Conservation (phyloP, 345 rosid species). For the Heritiera littoralis region DNA sequence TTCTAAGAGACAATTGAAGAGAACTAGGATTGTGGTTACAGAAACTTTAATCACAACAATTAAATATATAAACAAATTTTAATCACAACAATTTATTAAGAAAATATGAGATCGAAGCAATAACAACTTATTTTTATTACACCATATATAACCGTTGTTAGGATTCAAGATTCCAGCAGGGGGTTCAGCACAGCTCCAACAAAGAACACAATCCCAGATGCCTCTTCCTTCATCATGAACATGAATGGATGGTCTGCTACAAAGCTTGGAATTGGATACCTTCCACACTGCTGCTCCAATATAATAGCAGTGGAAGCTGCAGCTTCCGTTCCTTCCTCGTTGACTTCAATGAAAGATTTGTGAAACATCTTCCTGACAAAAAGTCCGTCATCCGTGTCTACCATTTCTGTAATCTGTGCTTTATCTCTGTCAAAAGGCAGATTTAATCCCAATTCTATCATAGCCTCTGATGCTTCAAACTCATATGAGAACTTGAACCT, state of each 20-base stretch:
- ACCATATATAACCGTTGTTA: too few species aligned
- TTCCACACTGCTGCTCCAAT: background rate
- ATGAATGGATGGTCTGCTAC: conserved; percentile 70
- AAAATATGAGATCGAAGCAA: too few species aligned
- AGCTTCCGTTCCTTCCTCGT: conserved; percentile 79
- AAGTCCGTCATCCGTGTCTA: conserved; percentile 55
- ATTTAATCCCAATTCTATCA: conserved; percentile 21
- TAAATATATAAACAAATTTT: too few species aligned
- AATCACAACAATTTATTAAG: too few species aligned
- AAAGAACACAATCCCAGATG: conserved; percentile 13
- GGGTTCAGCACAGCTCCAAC: conserved; percentile 7
- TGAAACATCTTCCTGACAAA: conserved; percentile 57
- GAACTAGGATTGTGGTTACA: too few species aligned
- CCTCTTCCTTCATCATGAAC: conserved; percentile 13
- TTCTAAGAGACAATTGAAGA: too few species aligned
- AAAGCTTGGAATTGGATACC: conserved; percentile 38
- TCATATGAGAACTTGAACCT: conserved; percentile 32
- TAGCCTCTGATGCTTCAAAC: conserved; percentile 24
- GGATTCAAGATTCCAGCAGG: background rate
- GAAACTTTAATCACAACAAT: too few species aligned
- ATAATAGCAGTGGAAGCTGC: conserved; percentile 57
- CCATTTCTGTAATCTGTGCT: too few species aligned
- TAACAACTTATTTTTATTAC: too few species aligned
- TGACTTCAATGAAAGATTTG: conserved; percentile 62
- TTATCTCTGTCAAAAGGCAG: conserved; percentile 36